A percentile compares a stretch with the other conserved stretches of the same genome.
These are phyloP conservation scores for carrot (Daucus carota) DNA, from an alignment of 129 eudicot genomes.

Conservation along the genomic window DH1_v3.0 NC_030383.2:12084501-12085000, in stretches of 20 bases:
- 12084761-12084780: slow-evolving; percentile 22
- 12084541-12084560: slow-evolving; percentile 54
- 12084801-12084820: slow-evolving; percentile 40
- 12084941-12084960: slow-evolving; percentile 39
- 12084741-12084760: neutral
- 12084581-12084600: slow-evolving; percentile 64
- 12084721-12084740: neutral
- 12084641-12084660: slow-evolving; percentile 24
- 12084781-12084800: slow-evolving; percentile 29
- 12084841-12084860: slow-evolving; percentile 39
- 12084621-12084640: slow-evolving; percentile 48
- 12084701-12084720: neutral
- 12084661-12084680: slow-evolving; percentile 24
- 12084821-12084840: slow-evolving; percentile 41
- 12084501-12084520: slow-evolving; percentile 39
- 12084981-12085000: slow-evolving; percentile 32
- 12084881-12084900: slow-evolving; percentile 49
- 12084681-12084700: neutral
- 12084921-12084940: slow-evolving; percentile 33
- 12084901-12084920: slow-evolving; percentile 34
- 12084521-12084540: slow-evolving; percentile 51
- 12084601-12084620: slow-evolving; percentile 42
- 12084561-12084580: slow-evolving; percentile 44
- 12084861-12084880: slow-evolving; percentile 38
- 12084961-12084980: slow-evolving; percentile 38